phyloP scores from a whole-genome alignment of 1,139 yeast species.

The Casaregolazyma suthepensis region DNA sequence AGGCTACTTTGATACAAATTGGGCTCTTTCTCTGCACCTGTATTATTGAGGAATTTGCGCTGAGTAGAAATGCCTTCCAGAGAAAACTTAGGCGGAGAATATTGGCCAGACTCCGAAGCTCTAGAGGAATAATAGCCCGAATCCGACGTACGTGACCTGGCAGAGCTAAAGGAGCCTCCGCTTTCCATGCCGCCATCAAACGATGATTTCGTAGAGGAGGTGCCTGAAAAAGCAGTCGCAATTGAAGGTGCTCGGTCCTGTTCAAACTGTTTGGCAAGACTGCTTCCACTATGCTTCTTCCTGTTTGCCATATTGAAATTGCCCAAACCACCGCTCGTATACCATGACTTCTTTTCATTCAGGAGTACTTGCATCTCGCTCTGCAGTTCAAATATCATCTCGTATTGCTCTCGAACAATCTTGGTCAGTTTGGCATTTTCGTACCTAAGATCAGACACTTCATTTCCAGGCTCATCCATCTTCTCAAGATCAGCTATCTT shows the following conservation, averaged over 20 bases:
- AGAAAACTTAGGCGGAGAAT: neutral
- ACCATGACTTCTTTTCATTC: conserved; percentile 17
- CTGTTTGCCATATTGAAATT: neutral
- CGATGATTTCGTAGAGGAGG: neutral
- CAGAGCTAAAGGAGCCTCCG: neutral
- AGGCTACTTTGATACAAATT: neutral
- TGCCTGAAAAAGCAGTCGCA: neutral
- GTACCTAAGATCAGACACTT: conserved; percentile 21
- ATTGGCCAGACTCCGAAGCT: neutral
- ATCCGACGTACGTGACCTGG: neutral
- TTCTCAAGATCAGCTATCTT: conserved; percentile 15
- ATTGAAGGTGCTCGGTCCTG: neutral
- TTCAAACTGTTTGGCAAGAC: neutral
- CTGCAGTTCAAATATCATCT: conserved; percentile 28
- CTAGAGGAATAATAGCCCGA: neutral
- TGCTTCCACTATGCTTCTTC: neutral
- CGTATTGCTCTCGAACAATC: conserved; percentile 27
- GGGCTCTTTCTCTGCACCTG: neutral
- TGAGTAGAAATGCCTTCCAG: neutral
- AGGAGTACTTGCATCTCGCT: conserved; percentile 24
- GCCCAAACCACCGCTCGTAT: neutral
- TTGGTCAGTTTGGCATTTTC: conserved; percentile 30
- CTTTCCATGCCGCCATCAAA: neutral
- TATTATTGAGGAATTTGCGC: neutral
- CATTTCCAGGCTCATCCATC: conserved; percentile 18